Base-by-base conservation (phyloP, 805 yeast species). In the Diddensiella santjacobensis region DNA sequence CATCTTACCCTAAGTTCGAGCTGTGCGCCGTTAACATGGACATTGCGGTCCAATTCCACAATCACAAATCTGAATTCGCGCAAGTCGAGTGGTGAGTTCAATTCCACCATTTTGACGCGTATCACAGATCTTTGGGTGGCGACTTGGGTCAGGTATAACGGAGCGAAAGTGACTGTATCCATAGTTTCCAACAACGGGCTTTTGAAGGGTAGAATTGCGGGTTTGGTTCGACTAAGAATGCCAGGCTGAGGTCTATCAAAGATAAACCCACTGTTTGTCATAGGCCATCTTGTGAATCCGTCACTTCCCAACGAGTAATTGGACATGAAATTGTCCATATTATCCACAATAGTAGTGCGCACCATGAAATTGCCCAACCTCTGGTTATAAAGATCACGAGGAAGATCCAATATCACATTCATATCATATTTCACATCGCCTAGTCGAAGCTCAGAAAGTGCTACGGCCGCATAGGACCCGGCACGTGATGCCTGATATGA, bases 301-400 rank as follows among this genome's bases (percentile, higher is more conserved):
- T 19, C 45, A 43, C 26, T 50, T 23, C 36, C 51, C 20, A 18
- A 44, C 45, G 15, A 42, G 24, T 36, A 44, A 15, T 39, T 48
- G 4, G 22, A 29, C 40, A 37, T 30, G 40, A 46, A 23, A 13
- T 33, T 17, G 18, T 38, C 35, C 36, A 47, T 29, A 17, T 50
- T 44, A 19, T 55, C 54, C 24, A 56, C 50, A 15, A 61, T 44
- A 3, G 56, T 42, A 17, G 58, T 50, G 5, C 54, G 30, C 23
- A 64, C 56, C 59, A 60, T 56, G 51, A 68, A 67, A 50, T 66
- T 68, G 23, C 70, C 69, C 11, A 58, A 31, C 3, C 55, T 52
- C 29, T 48, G 50, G 48, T 68, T 68, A 42, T 50, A 49, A 3
- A 48, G 50, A n/a, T 54, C 52, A 17, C 67, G 56, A 3, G 71